Conservation (phyloP, 805 yeast genomes). For the Myxozyma melibiosi region DNA sequence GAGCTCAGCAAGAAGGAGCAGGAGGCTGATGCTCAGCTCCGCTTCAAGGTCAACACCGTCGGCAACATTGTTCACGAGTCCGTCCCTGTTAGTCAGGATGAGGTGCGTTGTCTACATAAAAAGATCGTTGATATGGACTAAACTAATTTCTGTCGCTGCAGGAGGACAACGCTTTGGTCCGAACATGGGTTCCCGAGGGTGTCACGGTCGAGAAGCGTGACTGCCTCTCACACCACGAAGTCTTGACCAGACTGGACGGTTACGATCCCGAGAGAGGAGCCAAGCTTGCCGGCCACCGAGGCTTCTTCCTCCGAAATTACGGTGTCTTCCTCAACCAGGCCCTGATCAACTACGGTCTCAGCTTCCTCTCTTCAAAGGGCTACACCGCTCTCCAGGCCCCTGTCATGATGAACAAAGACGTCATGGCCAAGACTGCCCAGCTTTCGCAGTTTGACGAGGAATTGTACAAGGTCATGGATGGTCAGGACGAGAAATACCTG, state of each 20-base stretch:
- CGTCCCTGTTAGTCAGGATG: conserved; percentile 84
- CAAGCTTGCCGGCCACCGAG: conserved; percentile 96
- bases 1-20: conserved; percentile 67
- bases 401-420: conserved; percentile 99
- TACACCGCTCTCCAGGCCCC: conserved; percentile 96
- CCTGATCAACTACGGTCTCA: conserved; percentile 91
- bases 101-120: conserved; percentile 41
- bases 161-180: conserved; percentile 83
- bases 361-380: conserved; percentile 73
- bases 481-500: conserved; percentile 95
- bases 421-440: conserved; percentile 99
- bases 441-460: conserved; percentile 98
- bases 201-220: conserved; percentile 77
- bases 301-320: conserved; percentile 89
- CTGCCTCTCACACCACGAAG: conserved; percentile 89
- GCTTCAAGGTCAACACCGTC: conserved; percentile 79
- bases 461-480: conserved; percentile 93
- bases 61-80: conserved; percentile 95
- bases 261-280: conserved; percentile 99
- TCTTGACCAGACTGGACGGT: conserved; percentile 90
- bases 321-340: conserved; percentile 99
- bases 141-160: background rate
- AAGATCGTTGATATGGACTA: too few relatives aligned
- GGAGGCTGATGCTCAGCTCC: conserved; percentile 73
- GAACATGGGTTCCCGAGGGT: conserved; percentile 84